These are phyloP conservation scores for Trichoderma aggressivum DNA, from an alignment of 2,329 filamentous ascomycete genomes.

Conservation along the genomic window DNA sequence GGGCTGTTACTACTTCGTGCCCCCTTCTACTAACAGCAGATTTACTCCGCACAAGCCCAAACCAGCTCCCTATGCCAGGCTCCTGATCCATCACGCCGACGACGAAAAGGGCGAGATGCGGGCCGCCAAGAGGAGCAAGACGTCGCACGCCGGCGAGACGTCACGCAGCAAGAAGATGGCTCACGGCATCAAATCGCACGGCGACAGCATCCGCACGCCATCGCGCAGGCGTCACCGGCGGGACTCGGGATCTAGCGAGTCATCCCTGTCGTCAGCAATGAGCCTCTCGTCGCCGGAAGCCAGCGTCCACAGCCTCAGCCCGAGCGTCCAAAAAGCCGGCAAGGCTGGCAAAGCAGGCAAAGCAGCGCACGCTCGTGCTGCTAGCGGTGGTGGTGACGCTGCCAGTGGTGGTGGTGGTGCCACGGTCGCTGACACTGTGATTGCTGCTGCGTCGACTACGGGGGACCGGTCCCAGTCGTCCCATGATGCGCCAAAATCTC, in stretches of 20 bases:
- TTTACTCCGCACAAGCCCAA: slow-evolving; percentile 45
- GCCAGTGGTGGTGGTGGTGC: slow-evolving; percentile 20
- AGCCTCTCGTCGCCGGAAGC: slow-evolving; percentile 40
- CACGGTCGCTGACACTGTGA: slow-evolving; percentile 21
- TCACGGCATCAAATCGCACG: slow-evolving; percentile 11
- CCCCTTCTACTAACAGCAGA: slow-evolving; percentile 42
- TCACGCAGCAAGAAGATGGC: slow-evolving; percentile 18
- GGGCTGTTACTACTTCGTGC: slow-evolving; percentile 53
- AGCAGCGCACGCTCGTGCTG: slow-evolving; percentile 19
- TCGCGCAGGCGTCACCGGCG: slow-evolving; percentile 35
- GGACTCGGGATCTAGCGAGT: slow-evolving; percentile 41
- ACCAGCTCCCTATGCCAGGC: slow-evolving; percentile 47
- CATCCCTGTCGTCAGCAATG: slow-evolving; percentile 41
- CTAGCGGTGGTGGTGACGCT: slow-evolving; percentile 20
- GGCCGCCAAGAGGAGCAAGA: slow-evolving; percentile 39
- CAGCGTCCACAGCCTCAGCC: slow-evolving; percentile 29
- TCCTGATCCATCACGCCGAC: slow-evolving; percentile 38
- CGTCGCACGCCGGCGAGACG: slow-evolving; percentile 24
- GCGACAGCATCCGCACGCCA: slow-evolving; percentile 32
- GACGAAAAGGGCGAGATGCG: slow-evolving; percentile 27
- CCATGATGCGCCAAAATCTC: slow-evolving; percentile 38
- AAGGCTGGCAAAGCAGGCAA: slow-evolving; percentile 15
- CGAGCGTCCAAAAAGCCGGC: slow-evolving; percentile 24
- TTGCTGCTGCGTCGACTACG: slow-evolving; percentile 20
- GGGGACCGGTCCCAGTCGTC: slow-evolving; percentile 26